These are phyloP conservation scores for Rubia peregrina DNA, from an alignment of 305 asterid species.

Conservation along the genomic window DNA sequence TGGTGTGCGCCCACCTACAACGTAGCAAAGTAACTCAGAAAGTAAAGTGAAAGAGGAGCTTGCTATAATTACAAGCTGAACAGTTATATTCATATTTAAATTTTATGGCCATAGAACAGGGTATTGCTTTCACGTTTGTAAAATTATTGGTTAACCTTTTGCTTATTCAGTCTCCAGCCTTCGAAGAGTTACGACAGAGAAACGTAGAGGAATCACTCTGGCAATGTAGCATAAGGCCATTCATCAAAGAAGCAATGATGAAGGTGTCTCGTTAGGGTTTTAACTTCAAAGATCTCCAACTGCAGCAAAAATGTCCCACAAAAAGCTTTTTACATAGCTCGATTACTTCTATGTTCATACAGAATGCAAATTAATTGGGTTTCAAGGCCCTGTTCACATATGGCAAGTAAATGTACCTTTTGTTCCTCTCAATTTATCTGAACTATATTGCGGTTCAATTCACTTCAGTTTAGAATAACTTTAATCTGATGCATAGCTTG, in stretches of 20 bases:
- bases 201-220: slow-evolving; percentile 81
- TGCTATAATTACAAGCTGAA: no score
- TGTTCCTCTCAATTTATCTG: not conserved
- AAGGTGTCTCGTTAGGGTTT: slow-evolving; percentile 92
- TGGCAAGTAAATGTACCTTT: slow-evolving; percentile 62
- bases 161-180: slow-evolving; percentile 36
- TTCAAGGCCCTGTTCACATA: slow-evolving; percentile 76
- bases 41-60: no score
- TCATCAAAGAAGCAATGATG: slow-evolving; percentile 72
- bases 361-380: slow-evolving; percentile 64
- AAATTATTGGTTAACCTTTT: no score
- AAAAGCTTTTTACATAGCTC: slow-evolving; percentile 59
- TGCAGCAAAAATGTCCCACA: slow-evolving; percentile 50
- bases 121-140: no score
- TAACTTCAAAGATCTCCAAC: slow-evolving; percentile 60
- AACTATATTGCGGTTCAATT: no score
- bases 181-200: slow-evolving; percentile 71
- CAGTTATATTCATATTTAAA: no score
- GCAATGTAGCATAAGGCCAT: slow-evolving; percentile 52
- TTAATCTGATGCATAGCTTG: not conserved
- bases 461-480: not conserved
- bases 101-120: no score
- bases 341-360: slow-evolving; percentile 50
- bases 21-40: no score
- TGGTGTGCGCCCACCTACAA: no score